Evolutionary conservation across 805 yeast genomes (phyloP).

Genomic region (Zygosaccharomyces siamensis): DNA sequence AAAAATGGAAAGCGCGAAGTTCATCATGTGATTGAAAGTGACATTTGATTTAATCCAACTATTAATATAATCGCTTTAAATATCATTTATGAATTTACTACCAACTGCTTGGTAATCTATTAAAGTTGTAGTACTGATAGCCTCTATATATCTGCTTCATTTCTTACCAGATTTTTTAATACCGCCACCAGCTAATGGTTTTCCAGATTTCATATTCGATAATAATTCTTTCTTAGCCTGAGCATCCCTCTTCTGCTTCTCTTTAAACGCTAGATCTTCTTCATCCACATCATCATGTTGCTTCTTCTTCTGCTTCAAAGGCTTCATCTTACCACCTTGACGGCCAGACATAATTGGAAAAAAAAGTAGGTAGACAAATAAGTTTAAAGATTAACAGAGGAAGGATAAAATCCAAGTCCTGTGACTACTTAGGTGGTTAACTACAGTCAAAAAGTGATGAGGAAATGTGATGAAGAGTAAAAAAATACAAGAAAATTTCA

Average conservation of each 20-base stretch:
- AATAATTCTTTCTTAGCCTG: slow-evolving; percentile 90
- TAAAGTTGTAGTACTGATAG: neutral
- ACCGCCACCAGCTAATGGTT: slow-evolving; percentile 90
- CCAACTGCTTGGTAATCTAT: neutral
- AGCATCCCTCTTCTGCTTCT: slow-evolving; percentile 91
- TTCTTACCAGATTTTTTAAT: slow-evolving; percentile 83
- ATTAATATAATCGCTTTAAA: neutral
- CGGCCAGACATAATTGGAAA: slow-evolving; percentile 74
- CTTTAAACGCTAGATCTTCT: slow-evolving; percentile 85
- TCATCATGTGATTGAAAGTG: neutral
- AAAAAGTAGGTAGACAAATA: neutral
- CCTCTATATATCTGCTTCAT: slow-evolving; percentile 20
- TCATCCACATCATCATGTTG: slow-evolving; percentile 71
- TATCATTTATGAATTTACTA: neutral
- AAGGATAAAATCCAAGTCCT: neutral
- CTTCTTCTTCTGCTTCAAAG: slow-evolving; percentile 70
- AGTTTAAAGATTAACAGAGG: neutral
- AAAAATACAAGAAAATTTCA: neutral
- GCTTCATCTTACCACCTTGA: slow-evolving; percentile 97
- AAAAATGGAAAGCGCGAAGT: neutral
- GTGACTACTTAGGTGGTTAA: neutral
- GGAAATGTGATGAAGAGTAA: neutral
- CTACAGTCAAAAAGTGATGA: neutral
- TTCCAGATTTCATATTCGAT: slow-evolving; percentile 80
- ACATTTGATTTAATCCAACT: too few relatives aligned